Evolutionary conservation across 352 stramenopile species (phyloP).

Genomic region (Pythium grandisporangium): DNA sequence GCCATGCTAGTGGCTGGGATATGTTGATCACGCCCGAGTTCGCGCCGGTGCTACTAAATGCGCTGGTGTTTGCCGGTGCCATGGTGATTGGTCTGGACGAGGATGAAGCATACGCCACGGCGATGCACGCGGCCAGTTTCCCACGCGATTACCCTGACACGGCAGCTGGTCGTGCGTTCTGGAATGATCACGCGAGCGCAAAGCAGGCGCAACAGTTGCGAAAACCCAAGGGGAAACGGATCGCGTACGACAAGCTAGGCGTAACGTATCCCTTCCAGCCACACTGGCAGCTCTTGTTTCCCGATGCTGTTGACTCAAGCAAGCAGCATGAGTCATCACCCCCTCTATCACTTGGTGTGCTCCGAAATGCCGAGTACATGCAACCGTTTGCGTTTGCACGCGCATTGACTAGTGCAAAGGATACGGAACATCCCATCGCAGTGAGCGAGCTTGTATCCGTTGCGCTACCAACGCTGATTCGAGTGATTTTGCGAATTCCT

Average conservation of each 20-base stretch:
- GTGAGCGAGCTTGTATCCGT: conserved; percentile 23
- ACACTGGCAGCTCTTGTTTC: conserved; percentile 43
- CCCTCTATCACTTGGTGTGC: conserved; percentile 36
- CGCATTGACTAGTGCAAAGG: not conserved
- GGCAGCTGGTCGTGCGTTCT: conserved; percentile 39
- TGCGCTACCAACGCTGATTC: conserved; percentile 60
- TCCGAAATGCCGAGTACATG: conserved; percentile 60
- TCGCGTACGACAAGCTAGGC: conserved; percentile 49
- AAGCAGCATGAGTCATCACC: not conserved
- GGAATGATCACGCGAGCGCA: conserved; percentile 19
- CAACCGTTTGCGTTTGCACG: conserved; percentile 54
- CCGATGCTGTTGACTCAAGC: conserved; percentile 7
- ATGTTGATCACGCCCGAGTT: conserved; percentile 35
- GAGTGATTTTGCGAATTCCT: conserved; percentile 37
- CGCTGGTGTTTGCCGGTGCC: conserved; percentile 48
- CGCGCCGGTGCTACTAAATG: conserved; percentile 42
- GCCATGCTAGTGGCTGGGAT: conserved; percentile 53
- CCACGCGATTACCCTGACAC: conserved; percentile 74
- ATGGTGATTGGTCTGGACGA: conserved; percentile 71
- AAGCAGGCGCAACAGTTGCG: conserved; percentile 19
- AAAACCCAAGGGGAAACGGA: conserved; percentile 64
- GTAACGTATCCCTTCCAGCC: conserved; percentile 54
- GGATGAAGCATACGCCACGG: conserved; percentile 42
- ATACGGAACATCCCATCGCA: not conserved
- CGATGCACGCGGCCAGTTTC: conserved; percentile 50